These are phyloP conservation scores for Malus sieversii DNA, from an alignment of 306 rosid species.

Conservation along the genomic window DNA sequence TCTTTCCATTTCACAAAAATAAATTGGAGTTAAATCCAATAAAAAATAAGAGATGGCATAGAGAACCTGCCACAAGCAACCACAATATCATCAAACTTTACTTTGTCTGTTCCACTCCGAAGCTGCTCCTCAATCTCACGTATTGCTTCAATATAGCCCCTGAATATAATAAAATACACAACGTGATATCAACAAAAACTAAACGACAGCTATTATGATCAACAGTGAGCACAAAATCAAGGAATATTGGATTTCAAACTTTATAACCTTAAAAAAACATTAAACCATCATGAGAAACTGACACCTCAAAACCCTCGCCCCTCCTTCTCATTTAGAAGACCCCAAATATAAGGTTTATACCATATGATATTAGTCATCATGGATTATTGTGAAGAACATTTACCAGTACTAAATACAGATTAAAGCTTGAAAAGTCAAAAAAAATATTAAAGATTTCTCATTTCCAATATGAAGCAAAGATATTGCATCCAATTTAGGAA, in stretches of 20 bases:
- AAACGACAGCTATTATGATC: not conserved
- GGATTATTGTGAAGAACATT: not conserved
- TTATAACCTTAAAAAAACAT: not conserved
- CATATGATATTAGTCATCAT: not conserved
- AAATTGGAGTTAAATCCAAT: not conserved
- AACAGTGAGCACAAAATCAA: conserved; percentile 1
- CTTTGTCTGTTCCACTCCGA: conserved; percentile 34
- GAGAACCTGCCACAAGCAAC: conserved; percentile 93
- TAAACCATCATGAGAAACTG: not conserved
- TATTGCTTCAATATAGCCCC: conserved; percentile 89
- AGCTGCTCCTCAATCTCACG: conserved; percentile 80
- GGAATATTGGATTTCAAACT: not conserved
- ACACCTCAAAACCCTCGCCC: not conserved
- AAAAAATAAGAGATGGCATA: conserved; percentile 16
- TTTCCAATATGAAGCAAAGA: not conserved
- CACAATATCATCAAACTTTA: conserved; percentile 82
- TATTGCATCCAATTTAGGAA: not conserved
- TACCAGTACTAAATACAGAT: not conserved
- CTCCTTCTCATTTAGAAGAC: not conserved
- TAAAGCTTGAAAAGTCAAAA: not conserved
- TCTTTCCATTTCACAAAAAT: not conserved
- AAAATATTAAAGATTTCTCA: not conserved
- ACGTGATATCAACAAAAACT: not conserved
- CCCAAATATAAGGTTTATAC: not conserved
- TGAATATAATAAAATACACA: conserved; percentile 22